phyloP scores from a whole-genome alignment of 139 green algal species.

The Gonium pectorale region DNA sequence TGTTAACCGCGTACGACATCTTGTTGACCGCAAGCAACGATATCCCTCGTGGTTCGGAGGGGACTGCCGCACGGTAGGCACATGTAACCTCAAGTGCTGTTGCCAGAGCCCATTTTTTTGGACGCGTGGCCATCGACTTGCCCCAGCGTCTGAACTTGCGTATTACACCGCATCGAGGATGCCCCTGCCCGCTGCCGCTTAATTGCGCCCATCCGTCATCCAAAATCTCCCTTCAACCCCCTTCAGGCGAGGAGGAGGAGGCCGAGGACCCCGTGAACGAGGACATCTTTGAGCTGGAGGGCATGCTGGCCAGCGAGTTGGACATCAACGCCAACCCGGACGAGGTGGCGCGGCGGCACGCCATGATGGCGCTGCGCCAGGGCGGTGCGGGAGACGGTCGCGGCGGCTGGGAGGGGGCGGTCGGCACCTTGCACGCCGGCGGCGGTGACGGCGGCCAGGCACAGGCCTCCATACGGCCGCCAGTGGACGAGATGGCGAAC shows the following conservation, averaged over 20 bases:
- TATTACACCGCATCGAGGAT: no score
- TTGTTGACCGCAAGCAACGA: no score
- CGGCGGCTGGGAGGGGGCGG: constrained; percentile 75
- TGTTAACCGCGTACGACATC: no score
- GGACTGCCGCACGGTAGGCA: no score
- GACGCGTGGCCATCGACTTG: no score
- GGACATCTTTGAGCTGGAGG: constrained; percentile 90
- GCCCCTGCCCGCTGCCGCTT: no score
- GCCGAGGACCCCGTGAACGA: constrained; percentile 65
- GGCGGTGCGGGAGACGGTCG: constrained; percentile 21
- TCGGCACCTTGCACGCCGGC: neutral
- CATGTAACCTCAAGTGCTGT: no score
- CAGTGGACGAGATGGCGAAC: constrained; percentile 77
- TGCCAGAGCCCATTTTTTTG: no score
- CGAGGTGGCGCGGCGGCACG: constrained; percentile 32
- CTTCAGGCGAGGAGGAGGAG: constrained; percentile 69
- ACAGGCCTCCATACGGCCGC: constrained; percentile 12
- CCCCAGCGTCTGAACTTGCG: no score
- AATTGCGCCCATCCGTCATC: no score
- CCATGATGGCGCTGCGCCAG: constrained; percentile 25
- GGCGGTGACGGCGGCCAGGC: neutral
- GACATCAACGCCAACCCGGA: constrained; percentile 62
- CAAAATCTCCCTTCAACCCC: no score
- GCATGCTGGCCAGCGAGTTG: constrained; percentile 72
- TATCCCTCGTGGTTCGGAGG: no score